phyloP scores from a whole-genome alignment of 75 land plant genomes.

The Pinus albicaulis region DNA sequence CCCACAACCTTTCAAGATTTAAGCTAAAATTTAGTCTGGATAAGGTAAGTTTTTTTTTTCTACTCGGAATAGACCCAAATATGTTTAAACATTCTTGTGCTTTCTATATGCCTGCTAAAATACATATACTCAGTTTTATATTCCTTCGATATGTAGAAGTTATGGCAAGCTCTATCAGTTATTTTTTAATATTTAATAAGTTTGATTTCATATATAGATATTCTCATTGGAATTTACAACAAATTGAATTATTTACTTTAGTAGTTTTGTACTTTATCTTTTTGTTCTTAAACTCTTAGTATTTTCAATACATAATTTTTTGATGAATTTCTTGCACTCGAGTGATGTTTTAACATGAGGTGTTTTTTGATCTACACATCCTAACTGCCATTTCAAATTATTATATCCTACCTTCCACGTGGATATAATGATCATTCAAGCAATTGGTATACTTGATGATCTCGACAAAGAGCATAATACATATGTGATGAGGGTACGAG shows the following conservation, averaged over 20 bases:
- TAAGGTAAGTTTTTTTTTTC: conserved; percentile 42
- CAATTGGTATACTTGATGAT: no score
- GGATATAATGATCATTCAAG: conserved; percentile 41
- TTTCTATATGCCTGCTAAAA: background rate
- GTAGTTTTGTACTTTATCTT: background rate
- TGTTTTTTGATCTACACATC: background rate
- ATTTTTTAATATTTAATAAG: background rate
- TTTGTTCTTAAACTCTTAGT: background rate
- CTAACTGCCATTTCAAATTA: background rate
- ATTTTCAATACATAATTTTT: background rate
- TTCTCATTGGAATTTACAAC: background rate
- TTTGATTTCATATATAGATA: background rate
- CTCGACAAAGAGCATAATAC: no score
- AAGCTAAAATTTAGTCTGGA: conserved; percentile 73
- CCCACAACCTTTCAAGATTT: no score
- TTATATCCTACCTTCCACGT: conserved; percentile 36
- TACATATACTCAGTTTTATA: background rate
- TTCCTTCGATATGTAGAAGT: background rate
- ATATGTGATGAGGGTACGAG: conserved; percentile 35
- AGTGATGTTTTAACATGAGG: background rate
- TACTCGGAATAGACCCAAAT: background rate
- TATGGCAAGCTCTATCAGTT: background rate
- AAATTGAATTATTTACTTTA: background rate
- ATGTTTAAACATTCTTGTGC: background rate
- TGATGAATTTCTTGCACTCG: background rate